Conservation (phyloP, 306 rosid species). For the Malus domestica region DNA sequence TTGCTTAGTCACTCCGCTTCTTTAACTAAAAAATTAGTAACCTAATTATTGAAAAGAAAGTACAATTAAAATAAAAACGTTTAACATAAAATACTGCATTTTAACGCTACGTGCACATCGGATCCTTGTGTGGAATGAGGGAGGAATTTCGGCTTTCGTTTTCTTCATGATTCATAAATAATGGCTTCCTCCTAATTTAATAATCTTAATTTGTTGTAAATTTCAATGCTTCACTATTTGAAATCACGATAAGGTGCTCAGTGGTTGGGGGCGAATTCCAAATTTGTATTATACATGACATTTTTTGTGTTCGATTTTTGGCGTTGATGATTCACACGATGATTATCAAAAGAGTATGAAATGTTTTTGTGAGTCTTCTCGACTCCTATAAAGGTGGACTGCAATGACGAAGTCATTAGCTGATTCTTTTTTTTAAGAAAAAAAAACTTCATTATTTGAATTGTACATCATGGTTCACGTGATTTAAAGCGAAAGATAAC, state of each 20-base stretch:
- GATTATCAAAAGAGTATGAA: fast-evolving
- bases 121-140: conserved; percentile 1
- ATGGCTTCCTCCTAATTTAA: background rate
- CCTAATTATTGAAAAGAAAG: no score
- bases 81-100: background rate
- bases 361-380: no score
- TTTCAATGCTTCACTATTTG: background rate
- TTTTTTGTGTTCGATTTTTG: no score
- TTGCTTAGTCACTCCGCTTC: background rate
- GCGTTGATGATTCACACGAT: no score
- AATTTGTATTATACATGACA: no score
- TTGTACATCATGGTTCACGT: background rate
- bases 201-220: background rate
- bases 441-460: background rate
- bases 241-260: no score
- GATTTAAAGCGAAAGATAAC: background rate
- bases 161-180: conserved; percentile 1
- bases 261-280: no score
- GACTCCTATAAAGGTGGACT: no score
- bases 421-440: no score
- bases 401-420: no score
- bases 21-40: background rate
- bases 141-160: background rate
- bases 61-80: background rate
- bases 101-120: background rate